These are phyloP conservation scores for Amaranthus hypochondriacus DNA, from an alignment of 148 eudicot genomes.

Conservation along the genomic window DNA sequence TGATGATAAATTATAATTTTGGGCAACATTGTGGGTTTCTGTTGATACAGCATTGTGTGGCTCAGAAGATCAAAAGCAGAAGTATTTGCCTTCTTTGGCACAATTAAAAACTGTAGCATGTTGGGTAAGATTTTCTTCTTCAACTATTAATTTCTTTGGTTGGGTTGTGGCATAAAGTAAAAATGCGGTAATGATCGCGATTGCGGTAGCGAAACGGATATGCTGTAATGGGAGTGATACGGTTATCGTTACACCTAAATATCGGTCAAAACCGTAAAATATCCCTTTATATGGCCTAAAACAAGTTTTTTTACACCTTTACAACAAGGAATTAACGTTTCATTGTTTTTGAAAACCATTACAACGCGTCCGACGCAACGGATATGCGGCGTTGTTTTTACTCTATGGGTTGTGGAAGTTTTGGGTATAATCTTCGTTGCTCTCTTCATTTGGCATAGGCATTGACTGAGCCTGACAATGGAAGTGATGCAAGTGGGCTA, in stretches of 20 bases:
- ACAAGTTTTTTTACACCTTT: too few species aligned
- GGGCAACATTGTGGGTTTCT: slow-evolving; percentile 14
- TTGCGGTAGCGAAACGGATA: too few species aligned
- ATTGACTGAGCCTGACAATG: slow-evolving; percentile 92
- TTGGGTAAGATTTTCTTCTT: slow-evolving; percentile 52
- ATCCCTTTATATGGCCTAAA: too few species aligned
- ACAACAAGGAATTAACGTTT: too few species aligned
- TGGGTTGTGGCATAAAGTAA: neutral
- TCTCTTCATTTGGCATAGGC: slow-evolving; percentile 38
- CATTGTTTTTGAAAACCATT: too few species aligned
- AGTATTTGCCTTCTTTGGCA: slow-evolving; percentile 84
- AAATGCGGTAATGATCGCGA: too few species aligned
- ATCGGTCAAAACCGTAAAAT: too few species aligned
- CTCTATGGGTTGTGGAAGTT: neutral
- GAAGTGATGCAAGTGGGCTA: slow-evolving; percentile 94
- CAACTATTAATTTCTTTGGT: neutral
- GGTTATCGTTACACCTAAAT: too few species aligned
- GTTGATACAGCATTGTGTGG: slow-evolving; percentile 66
- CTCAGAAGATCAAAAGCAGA: slow-evolving; percentile 79
- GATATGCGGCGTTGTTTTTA: too few species aligned
- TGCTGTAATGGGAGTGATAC: too few species aligned
- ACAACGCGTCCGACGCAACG: too few species aligned
- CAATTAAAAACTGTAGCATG: slow-evolving; percentile 63
- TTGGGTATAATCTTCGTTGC: neutral
- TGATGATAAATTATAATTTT: slow-evolving; percentile 1